Percentiles rank a stretch among this genome's conserved stretches.
These are phyloP conservation scores for Lachancea waltii DNA, from an alignment of 805 yeast genomes.

Conservation along the genomic window DNA sequence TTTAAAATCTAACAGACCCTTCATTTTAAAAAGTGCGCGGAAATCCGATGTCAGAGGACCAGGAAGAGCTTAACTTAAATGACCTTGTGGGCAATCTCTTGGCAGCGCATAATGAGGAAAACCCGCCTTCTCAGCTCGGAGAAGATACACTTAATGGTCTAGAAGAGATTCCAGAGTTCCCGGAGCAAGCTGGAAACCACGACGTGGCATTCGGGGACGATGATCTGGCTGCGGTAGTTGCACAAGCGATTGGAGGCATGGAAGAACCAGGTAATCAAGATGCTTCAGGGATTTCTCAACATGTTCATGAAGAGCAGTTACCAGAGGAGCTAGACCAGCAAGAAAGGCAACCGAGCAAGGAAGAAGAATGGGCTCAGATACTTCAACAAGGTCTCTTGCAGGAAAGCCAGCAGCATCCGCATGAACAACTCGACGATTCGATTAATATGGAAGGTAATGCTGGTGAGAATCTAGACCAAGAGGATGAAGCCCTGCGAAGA, in stretches of 20 bases:
- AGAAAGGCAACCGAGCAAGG: conserved; percentile 9
- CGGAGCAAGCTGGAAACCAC: conserved; percentile 1
- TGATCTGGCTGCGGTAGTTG: conserved; percentile 36
- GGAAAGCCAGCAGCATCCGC: conserved; percentile 9
- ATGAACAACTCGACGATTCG: conserved; percentile 6
- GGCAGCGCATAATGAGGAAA: conserved; percentile 21
- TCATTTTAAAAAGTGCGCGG: background rate
- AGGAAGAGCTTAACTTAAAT: conserved; percentile 29
- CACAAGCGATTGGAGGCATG: conserved; percentile 34
- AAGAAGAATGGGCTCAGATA: conserved; percentile 29
- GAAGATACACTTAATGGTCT: background rate
- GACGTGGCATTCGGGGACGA: conserved; percentile 18
- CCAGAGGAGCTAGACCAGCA: conserved; percentile 8
- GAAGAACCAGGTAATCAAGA: conserved; percentile 8
- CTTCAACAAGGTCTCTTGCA: conserved; percentile 26
- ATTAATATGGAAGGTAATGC: background rate
- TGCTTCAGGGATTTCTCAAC: conserved; percentile 1
- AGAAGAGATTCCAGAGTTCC: conserved; percentile 5
- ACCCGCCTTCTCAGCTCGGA: conserved; percentile 15
- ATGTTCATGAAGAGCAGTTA: conserved; percentile 2
- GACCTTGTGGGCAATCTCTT: conserved; percentile 31
- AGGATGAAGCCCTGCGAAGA: conserved; percentile 29
- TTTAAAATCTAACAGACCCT: background rate
- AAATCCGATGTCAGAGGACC: conserved; percentile 19
- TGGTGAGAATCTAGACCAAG: conserved; percentile 24